Base-by-base conservation (phyloP, 352 stramenopile species). In the Globisporangium okanoganense region DNA sequence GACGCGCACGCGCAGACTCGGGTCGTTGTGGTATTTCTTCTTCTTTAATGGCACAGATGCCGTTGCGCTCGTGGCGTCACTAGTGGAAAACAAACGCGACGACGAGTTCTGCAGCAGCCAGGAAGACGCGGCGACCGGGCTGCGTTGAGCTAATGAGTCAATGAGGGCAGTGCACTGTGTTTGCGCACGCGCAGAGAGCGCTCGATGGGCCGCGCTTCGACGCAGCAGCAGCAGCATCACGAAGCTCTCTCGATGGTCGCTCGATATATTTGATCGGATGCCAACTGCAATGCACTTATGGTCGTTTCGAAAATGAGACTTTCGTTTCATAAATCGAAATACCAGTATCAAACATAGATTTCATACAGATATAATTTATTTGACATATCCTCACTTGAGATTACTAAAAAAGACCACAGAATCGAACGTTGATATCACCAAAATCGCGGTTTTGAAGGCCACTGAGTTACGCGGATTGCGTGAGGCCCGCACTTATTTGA, bases 1-100 rank as follows among this genome's bases (percentile, higher is more conserved):
- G 20, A 94, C 66, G n/a, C 85, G 81, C 41, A 94, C 85, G 48
- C 85, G 83, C 24, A 94, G 70, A 75, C 82, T 90, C 18, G 85
- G 85, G 9, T 94, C 85, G 12, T 82, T 82, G 29, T 78, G 67
- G 52, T 81, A 84, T 43, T 86, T 84, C 58, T 81, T 85, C 61
- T 74, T 82, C 29, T 67, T 65, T 25, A 68, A 74, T 3, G 29
- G 18, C 1, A 27, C 22, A 3, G 29, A 41, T 36, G 18, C 25
- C n/a, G 18, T 56, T 41, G 20, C 27, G 14, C 22, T 22, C 1
- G 22, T n/a, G 14, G n/a, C 40, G 12, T 29, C 31, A 48, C 18
- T 49, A 20, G 10, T 50, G 41, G 35, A 35, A 57, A 62, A 43
- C 55, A 20, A 16, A 18, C 60, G 41, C 18, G 41, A 58, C 22